Percentiles rank a stretch among this genome's conserved stretches.
These are phyloP conservation scores for Blepharisma undulans DNA, from an alignment of 169 alveolate genomes.

Conservation along the genomic window DNA sequence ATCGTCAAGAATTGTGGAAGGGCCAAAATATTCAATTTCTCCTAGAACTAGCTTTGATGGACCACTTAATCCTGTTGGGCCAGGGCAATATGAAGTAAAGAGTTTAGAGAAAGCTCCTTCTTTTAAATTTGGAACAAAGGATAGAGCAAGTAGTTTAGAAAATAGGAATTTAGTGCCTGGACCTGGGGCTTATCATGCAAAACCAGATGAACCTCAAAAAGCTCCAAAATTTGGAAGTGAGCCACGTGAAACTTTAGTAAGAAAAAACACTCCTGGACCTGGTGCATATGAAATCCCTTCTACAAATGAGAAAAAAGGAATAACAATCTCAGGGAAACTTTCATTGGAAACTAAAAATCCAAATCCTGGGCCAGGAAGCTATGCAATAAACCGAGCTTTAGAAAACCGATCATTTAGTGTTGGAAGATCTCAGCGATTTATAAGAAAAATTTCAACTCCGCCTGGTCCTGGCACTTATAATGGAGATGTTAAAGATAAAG, in stretches of 20 bases:
- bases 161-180: background rate
- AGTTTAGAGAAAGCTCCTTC: background rate
- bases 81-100: background rate
- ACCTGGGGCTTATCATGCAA: background rate
- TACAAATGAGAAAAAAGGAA: background rate
- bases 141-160: background rate
- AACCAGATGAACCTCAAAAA: background rate
- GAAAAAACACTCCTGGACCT: background rate
- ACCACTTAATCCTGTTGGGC: background rate
- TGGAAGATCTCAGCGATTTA: background rate
- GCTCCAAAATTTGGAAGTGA: background rate
- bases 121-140: background rate
- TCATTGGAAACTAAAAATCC: background rate
- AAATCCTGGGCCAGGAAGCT: background rate
- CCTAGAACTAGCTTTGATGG: background rate
- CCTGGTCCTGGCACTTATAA: conserved; percentile 22
- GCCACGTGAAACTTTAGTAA: background rate
- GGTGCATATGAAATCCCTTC: conserved; percentile 9
- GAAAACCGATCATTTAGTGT: background rate
- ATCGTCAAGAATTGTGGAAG: background rate
- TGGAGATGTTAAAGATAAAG: background rate
- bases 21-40: background rate
- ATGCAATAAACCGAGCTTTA: background rate
- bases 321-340: background rate
- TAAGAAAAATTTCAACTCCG: background rate